Base-by-base conservation (phyloP, 1,139 yeast species). In the Taphrina pruni region DNA sequence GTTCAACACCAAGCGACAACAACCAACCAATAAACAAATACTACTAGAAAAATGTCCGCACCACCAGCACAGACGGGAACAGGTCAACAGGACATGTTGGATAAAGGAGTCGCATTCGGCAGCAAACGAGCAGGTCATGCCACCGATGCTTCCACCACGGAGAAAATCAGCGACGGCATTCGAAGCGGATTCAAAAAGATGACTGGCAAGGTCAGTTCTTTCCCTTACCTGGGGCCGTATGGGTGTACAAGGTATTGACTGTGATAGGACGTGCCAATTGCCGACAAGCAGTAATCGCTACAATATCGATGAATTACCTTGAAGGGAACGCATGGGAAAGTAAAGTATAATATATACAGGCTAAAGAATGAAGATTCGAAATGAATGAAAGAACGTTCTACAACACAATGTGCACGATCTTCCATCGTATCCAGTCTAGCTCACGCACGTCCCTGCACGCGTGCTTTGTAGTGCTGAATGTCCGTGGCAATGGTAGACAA, bases 181-280 rank as follows among this genome's bases (percentile, higher is more conserved):
- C 65, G 69, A 32, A 45, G 61, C 11, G 69, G 66, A 12, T 66
- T 66, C 69, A 66, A 66, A 61, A 66, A 66, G 66, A 38, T 60
- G 50, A 66, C 69, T 21, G 69, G 69, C 57, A 65, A 65, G 69
- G 69, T 54, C 17, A 17, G 17, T 17, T 17, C 17, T 17, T 17
- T 17, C 17, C 17, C 17, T 17, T 17, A 17, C 17, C 17, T 17
- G 17, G 1, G 17, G 17, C 17, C 17, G 17, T 17, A 17, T 17
- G 0, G 11, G 6, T 14, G 43, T 39, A 21, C 20, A 26, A 26
- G 32, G 32, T 21, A 17, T 21, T 20, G 54, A 50, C 54, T 1
- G 9, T 6, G 2, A 35, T 35, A 54, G 58, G 58, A 54, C 39
- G 66, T 62, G 20, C 66, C 66, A 11, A 62, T 62, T n/a, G 54